phyloP scores from a whole-genome alignment of 1,284 basidiomycete genomes.

The Irpex sp. region DNA sequence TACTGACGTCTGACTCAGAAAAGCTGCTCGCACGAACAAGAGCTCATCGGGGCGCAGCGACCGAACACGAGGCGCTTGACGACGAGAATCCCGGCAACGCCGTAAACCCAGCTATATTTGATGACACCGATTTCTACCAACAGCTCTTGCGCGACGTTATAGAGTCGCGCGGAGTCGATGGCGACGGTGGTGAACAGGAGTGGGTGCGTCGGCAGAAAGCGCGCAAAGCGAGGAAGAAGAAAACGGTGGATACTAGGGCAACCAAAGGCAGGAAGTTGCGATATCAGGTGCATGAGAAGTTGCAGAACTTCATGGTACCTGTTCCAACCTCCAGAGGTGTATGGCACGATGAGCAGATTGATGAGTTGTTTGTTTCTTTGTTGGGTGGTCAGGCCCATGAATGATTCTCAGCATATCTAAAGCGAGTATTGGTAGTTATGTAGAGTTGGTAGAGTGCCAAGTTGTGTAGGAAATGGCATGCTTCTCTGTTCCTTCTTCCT shows the following conservation, averaged over 20 bases:
- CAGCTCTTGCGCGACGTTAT: constrained; percentile 87
- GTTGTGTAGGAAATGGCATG: too few relatives aligned
- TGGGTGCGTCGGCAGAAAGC: constrained; percentile 68
- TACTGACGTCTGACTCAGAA: constrained; percentile 46
- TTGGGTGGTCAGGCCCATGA: constrained; percentile 43
- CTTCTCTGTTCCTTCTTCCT: too few relatives aligned
- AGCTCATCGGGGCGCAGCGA: constrained; percentile 40
- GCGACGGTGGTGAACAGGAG: constrained; percentile 39
- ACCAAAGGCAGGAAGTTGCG: constrained; percentile 73
- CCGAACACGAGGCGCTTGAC: constrained; percentile 23
- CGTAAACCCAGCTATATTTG: constrained; percentile 54
- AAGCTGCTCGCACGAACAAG: constrained; percentile 61
- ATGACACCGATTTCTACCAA: constrained; percentile 92
- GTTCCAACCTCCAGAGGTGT: constrained; percentile 51
- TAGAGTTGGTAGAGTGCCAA: too few relatives aligned
- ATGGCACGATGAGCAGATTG: constrained; percentile 94
- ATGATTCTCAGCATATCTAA: too few relatives aligned
- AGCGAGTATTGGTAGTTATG: too few relatives aligned
- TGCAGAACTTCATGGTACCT: constrained; percentile 93
- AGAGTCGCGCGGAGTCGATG: constrained; percentile 51
- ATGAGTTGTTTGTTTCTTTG: constrained; percentile 86
- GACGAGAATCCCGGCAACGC: constrained; percentile 33
- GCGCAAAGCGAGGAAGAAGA: constrained; percentile 61
- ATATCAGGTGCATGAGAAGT: constrained; percentile 90
- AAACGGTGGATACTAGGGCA: constrained; percentile 89